These are phyloP conservation scores for Malbranchea zuffiana DNA, from an alignment of 2,329 filamentous ascomycete species.

Conservation along the genomic window DNA sequence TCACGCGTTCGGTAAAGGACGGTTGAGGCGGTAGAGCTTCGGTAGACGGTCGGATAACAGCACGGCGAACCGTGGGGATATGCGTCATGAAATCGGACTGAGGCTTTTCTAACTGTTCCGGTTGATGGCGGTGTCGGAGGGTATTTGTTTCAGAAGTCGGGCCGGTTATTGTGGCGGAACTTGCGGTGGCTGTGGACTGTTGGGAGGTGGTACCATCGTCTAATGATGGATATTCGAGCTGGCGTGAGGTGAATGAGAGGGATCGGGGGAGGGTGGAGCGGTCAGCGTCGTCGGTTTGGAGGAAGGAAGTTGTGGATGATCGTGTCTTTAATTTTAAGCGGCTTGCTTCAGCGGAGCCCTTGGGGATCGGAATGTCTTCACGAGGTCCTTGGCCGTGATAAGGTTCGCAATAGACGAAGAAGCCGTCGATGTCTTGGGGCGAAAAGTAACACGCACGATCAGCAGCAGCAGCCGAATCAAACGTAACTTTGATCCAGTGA, in stretches of 20 bases:
- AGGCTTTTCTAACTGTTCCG: slow-evolving; percentile 23
- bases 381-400: slow-evolving; percentile 55
- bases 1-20: slow-evolving; percentile 51
- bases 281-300: slow-evolving; percentile 25
- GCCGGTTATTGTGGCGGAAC: slow-evolving; percentile 31
- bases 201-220: slow-evolving; percentile 27
- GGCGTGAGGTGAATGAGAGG: slow-evolving; percentile 29
- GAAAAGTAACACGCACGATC: slow-evolving; percentile 59
- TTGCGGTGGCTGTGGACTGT: slow-evolving; percentile 32
- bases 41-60: slow-evolving; percentile 55
- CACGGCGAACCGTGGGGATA: slow-evolving; percentile 56
- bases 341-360: slow-evolving; percentile 27
- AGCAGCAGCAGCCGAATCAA: slow-evolving; percentile 61
- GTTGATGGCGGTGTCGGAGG: slow-evolving; percentile 22
- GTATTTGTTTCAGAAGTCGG: slow-evolving; percentile 15
- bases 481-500: slow-evolving; percentile 86
- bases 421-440: slow-evolving; percentile 59
- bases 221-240: slow-evolving; percentile 4
- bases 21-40: slow-evolving; percentile 61
- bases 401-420: slow-evolving; percentile 59
- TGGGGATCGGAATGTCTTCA: slow-evolving; percentile 53
- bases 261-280: slow-evolving; percentile 31
- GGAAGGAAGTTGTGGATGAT: slow-evolving; percentile 27
- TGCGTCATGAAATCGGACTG: slow-evolving; percentile 41
- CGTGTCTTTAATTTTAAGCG: slow-evolving; percentile 21